A percentile compares a stretch with the other conserved stretches of the same genome.
phyloP scores from a whole-genome alignment of 2,329 filamentous ascomycete species.

The Trichoderma sp. region DNA sequence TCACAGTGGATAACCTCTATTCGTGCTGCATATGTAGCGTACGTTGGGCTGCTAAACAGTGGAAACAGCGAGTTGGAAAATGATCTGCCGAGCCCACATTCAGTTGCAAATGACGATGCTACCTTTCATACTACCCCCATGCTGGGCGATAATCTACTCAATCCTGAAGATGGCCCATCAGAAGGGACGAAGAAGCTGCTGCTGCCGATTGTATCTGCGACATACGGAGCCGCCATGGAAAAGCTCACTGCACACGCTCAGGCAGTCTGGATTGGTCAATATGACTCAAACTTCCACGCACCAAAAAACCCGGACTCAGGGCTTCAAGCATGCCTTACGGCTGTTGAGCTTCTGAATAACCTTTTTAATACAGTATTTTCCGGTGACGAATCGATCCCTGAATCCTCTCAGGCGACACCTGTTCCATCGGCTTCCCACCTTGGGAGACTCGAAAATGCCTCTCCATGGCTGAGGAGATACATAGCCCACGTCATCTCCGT shows the following conservation, averaged over 20 bases:
- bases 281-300: background rate
- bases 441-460: background rate
- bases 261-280: background rate
- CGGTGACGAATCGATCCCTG: background rate
- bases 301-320: background rate
- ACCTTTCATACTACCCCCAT: background rate
- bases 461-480: conserved; percentile 2
- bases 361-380: background rate
- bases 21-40: conserved; percentile 4
- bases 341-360: background rate
- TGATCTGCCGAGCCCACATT: background rate
- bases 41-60: conserved; percentile 6
- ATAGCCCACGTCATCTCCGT: background rate
- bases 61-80: background rate
- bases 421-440: background rate
- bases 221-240: background rate
- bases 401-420: background rate
- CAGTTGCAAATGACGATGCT: background rate
- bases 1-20: conserved; percentile 17
- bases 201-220: conserved; percentile 1
- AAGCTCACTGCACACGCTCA: background rate
- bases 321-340: conserved; percentile 1
- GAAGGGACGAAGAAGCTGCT: conserved; percentile 2
- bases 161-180: conserved; percentile 5
- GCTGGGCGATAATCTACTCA: background rate